Percentiles rank a stretch among this genome's conserved stretches.
phyloP scores from a whole-genome alignment of 768 basidiomycete species.

The Leccinum sublutescens region DNA sequence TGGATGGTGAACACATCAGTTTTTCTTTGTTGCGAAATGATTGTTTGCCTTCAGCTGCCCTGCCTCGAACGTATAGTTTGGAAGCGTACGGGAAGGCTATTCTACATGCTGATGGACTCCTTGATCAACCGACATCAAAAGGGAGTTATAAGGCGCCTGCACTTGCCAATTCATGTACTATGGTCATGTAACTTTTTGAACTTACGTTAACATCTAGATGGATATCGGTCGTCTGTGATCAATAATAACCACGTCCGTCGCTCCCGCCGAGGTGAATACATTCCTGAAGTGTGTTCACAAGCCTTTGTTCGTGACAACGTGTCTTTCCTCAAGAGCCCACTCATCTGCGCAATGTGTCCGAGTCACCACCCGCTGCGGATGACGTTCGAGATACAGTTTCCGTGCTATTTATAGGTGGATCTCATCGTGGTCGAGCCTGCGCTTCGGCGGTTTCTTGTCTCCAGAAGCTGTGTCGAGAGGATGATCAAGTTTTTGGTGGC shows the following conservation, averaged over 20 bases:
- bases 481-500: not conserved
- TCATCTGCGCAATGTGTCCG: not conserved
- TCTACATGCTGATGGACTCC: too few relatives aligned
- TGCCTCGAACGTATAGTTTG: too few relatives aligned
- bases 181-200: not conserved
- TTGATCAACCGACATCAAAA: too few relatives aligned
- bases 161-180: not conserved
- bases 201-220: not conserved
- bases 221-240: not conserved
- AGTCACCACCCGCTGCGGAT: not conserved
- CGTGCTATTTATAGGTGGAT: not conserved
- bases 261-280: not conserved
- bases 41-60: too few relatives aligned
- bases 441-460: not conserved
- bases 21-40: too few relatives aligned
- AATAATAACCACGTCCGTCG: not conserved
- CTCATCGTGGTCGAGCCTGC: not conserved
- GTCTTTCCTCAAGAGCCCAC: not conserved
- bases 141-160: not conserved
- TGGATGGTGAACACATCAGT: too few relatives aligned
- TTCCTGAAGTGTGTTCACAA: not conserved
- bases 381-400: not conserved
- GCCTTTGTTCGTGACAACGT: not conserved
- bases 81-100: too few relatives aligned
- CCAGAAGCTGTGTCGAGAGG: not conserved